Conservation (phyloP, 2,329 filamentous ascomycete species). For the Exophiala bonariae region DNA sequence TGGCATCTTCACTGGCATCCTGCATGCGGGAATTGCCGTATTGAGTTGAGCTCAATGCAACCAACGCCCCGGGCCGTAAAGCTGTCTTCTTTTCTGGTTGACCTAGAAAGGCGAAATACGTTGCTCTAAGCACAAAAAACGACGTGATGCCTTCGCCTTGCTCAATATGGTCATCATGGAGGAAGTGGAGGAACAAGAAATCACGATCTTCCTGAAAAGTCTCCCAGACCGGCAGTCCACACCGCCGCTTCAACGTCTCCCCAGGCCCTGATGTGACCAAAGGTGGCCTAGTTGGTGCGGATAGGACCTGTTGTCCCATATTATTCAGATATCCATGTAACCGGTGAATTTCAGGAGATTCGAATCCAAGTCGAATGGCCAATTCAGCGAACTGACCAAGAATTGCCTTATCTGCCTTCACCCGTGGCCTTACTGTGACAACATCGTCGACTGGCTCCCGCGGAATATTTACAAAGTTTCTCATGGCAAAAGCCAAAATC, state of each 20-base stretch:
- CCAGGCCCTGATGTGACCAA: not conserved
- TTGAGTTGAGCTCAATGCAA: too few species aligned
- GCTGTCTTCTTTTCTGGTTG: too few species aligned
- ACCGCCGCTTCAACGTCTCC: not conserved
- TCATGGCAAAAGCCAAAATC: constrained; percentile 1
- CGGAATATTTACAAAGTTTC: constrained; percentile 1
- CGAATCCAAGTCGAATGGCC: not conserved
- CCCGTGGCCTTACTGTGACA: not conserved
- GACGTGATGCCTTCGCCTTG: not conserved
- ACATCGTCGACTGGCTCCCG: not conserved
- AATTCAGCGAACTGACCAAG: not conserved
- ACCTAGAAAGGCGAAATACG: constrained; percentile 1
- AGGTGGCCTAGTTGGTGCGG: not conserved
- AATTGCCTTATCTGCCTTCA: not conserved
- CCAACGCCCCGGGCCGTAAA: too few species aligned
- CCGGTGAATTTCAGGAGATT: constrained; percentile 1
- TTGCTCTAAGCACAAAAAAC: constrained; percentile 1
- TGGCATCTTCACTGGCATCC: too few species aligned
- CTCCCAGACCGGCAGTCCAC: not conserved
- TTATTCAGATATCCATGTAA: not conserved
- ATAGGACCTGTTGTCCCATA: too few species aligned
- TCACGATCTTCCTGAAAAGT: not conserved
- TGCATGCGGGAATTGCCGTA: too few species aligned
- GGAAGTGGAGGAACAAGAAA: constrained; percentile 2
- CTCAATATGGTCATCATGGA: not conserved